A percentile compares a stretch with the other conserved stretches of the same genome.
These are phyloP conservation scores for Boletus huronensis DNA, from an alignment of 768 basidiomycete species.

Conservation along the genomic window DNA sequence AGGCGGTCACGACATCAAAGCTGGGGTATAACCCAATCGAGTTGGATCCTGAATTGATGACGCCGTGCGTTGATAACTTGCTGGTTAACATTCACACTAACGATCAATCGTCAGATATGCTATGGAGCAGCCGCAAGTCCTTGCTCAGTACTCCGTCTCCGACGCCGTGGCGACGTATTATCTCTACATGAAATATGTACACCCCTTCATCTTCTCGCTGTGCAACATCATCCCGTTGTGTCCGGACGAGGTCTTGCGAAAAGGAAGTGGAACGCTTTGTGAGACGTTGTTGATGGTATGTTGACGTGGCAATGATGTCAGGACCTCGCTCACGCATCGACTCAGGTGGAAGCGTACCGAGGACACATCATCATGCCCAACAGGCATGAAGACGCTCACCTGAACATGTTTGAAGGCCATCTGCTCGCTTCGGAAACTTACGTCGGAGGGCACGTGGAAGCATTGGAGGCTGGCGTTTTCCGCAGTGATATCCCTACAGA, in stretches of 20 bases:
- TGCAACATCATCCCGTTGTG: conserved; percentile 98
- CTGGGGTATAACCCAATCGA: conserved; percentile 96
- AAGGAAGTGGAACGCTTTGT: conserved; percentile 95
- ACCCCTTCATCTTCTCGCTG: conserved; percentile 98
- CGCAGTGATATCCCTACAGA: conserved; percentile 92
- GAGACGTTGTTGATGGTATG: conserved; percentile 96
- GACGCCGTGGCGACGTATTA: conserved; percentile 99
- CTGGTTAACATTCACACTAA: neutral
- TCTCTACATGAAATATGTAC: conserved; percentile 99
- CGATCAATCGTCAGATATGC: conserved; percentile 64
- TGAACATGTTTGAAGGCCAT: conserved; percentile 94
- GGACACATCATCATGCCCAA: conserved; percentile 97
- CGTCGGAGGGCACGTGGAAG: conserved; percentile 98
- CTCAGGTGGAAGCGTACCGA: conserved; percentile 91
- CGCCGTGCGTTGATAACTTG: conserved; percentile 65
- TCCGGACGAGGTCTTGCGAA: conserved; percentile 94
- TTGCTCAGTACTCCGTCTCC: conserved; percentile 98
- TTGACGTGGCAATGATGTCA: neutral
- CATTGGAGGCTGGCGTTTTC: conserved; percentile 96
- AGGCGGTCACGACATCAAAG: conserved; percentile 95
- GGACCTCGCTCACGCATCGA: conserved; percentile 3
- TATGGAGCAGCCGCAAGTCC: conserved; percentile 87
- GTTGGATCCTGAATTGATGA: conserved; percentile 98
- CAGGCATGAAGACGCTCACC: conserved; percentile 87
- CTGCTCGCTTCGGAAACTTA: conserved; percentile 97